A percentile compares a stretch with the other conserved stretches of the same genome.
phyloP scores from a whole-genome alignment of 2,329 filamentous ascomycete species.

The Neofusicoccum umdonicola region DNA sequence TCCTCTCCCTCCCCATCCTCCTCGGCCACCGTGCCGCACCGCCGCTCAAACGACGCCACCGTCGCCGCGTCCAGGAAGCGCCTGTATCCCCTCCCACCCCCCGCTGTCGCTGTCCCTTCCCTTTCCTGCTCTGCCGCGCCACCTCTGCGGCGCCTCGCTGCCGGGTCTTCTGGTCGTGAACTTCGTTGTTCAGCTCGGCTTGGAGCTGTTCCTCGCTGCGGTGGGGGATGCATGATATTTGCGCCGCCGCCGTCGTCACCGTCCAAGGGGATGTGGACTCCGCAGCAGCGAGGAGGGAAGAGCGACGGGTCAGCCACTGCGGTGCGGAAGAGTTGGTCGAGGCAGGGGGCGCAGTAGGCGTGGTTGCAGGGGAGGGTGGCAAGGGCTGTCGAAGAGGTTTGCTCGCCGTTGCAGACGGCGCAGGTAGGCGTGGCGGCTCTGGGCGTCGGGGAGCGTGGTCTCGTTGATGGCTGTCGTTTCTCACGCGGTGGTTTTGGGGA shows the following conservation, averaged over 20 bases:
- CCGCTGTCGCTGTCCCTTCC: not conserved
- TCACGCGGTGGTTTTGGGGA: too few species aligned
- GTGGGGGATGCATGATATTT: too few species aligned
- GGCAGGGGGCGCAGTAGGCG: conserved; percentile 24
- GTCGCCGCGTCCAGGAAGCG: not conserved
- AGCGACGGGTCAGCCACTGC: conserved; percentile 20
- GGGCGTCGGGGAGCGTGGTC: too few species aligned
- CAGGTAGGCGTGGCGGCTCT: not conserved
- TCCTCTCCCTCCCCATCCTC: not conserved
- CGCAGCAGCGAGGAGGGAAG: conserved; percentile 28
- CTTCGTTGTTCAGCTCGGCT: too few species aligned
- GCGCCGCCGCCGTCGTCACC: not conserved
- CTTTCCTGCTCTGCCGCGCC: not conserved
- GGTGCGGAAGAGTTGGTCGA: conserved; percentile 22
- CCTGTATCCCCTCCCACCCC: not conserved
- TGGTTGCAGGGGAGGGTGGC: conserved; percentile 17
- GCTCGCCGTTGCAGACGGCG: not conserved
- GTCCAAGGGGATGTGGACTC: conserved; percentile 20
- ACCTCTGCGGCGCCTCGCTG: too few species aligned
- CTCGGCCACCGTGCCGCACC: not conserved
- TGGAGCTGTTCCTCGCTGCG: too few species aligned
- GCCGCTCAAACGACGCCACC: conserved; percentile 20
- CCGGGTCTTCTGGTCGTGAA: too few species aligned
- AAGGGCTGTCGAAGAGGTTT: not conserved
- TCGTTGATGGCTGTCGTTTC: not conserved